Conservation (phyloP, 164 flowering plant species). For the Liriodendron chinense region DNA sequence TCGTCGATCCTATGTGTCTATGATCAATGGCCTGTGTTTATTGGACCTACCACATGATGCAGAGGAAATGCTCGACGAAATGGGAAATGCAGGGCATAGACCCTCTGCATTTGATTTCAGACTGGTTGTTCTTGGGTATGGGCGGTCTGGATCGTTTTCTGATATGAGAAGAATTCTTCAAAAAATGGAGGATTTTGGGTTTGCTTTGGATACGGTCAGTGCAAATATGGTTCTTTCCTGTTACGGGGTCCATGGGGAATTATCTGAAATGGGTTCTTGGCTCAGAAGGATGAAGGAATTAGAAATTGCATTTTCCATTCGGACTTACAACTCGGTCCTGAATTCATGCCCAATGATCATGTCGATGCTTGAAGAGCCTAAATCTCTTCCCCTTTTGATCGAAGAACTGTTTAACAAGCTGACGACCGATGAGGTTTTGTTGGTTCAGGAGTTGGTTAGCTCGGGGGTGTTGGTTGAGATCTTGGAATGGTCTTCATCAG, state of each 20-base stretch:
- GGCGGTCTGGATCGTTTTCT: constrained; percentile 49
- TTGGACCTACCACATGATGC: constrained; percentile 58
- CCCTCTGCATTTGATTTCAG: constrained; percentile 52
- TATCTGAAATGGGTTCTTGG: constrained; percentile 51
- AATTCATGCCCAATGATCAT: constrained; percentile 65
- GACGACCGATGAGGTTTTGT: constrained; percentile 34
- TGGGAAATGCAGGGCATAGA: constrained; percentile 46
- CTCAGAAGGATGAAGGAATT: constrained; percentile 51
- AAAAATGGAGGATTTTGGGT: constrained; percentile 52
- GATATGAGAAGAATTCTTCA: constrained; percentile 50
- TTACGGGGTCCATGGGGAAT: constrained; percentile 46
- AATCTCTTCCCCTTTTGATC: constrained; percentile 47
- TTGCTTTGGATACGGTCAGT: constrained; percentile 52
- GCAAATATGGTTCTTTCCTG: constrained; percentile 72
- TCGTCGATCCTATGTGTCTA: constrained; percentile 42
- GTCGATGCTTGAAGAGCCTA: constrained; percentile 32
- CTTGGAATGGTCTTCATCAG: constrained; percentile 50
- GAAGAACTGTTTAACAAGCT: constrained; percentile 39
- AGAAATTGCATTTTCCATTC: constrained; percentile 38
- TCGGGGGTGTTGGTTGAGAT: constrained; percentile 45
- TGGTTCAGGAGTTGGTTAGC: constrained; percentile 49
- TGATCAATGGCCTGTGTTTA: constrained; percentile 50
- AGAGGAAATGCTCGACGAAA: constrained; percentile 48
- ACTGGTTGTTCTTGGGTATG: constrained; percentile 56
- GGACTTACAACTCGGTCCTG: constrained; percentile 78